Evolutionary conservation across 257 asterid genomes (phyloP).

Genomic region (Plantago elongata): DNA sequence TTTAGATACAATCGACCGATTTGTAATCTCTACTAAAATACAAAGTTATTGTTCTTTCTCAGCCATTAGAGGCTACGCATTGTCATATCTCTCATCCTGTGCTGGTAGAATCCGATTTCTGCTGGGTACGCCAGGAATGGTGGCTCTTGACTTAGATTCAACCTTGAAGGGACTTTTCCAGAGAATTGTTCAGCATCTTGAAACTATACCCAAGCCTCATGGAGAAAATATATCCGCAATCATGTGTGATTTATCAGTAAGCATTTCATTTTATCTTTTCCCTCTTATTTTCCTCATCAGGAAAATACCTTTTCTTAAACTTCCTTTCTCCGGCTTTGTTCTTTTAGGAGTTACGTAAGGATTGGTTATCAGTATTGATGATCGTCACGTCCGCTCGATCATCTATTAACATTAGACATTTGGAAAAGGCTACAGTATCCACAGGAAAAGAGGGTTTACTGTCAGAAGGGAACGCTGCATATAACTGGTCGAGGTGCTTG

Average conservation of each 20-base stretch:
- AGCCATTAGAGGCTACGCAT: constrained; percentile 98
- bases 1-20: constrained; percentile 15
- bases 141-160: constrained; percentile 94
- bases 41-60: constrained; percentile 28
- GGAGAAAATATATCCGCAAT: constrained; percentile 87
- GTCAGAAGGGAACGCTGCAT: constrained; percentile 96
- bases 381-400: constrained; percentile 98
- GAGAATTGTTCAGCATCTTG: constrained; percentile 90
- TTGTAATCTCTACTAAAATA: constrained; percentile 14
- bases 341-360: constrained; percentile 81
- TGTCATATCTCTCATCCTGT: constrained; percentile 89
- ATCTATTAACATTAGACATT: constrained; percentile 87
- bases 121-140: constrained; percentile 98
- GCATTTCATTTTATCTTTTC: constrained; percentile 26
- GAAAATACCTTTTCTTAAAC: not conserved
- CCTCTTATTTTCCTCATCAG: constrained; percentile 18
- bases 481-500: constrained; percentile 94
- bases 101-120: constrained; percentile 97
- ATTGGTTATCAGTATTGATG: constrained; percentile 91
- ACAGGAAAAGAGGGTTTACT: constrained; percentile 96
- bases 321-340: constrained; percentile 5
- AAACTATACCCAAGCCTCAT: constrained; percentile 86
- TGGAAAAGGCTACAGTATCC: constrained; percentile 97
- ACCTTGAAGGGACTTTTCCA: constrained; percentile 85
- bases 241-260: constrained; percentile 91